Base-by-base conservation (phyloP, 495 filamentous ascomycete species). In the Lentithecium fluviatile region DNA sequence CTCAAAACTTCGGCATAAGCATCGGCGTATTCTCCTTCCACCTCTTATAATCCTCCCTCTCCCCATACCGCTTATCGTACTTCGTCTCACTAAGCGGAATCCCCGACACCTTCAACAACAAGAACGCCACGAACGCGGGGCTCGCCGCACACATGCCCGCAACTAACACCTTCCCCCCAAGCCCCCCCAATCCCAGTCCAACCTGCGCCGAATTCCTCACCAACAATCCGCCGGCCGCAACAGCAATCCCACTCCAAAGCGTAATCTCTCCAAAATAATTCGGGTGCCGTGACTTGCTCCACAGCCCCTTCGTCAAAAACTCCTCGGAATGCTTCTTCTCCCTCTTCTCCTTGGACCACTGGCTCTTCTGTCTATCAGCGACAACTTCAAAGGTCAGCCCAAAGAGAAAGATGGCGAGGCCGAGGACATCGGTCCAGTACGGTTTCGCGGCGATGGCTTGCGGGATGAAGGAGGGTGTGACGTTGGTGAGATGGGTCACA, bases 221-320 rank as follows among this genome's bases (percentile, higher is more conserved):
- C 51, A 88, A 65, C 7, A 83, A 75, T 0, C 82, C 80, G 0
- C 72, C 79, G 15, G 80, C 75, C 0, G 74, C 50, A 8, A 77
- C 75, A 0, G 84, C 82, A 29, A 85, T 79, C 0, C 86, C 85
- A 0, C 77, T 80, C 85, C 85, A 89, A 21, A 88, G 66, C 29
- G 80, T 83, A 13, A 71, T 75, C 68, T 89, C 86, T 2, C 86
- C 86, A 57, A 85, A 84, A 69, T 88, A 88, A 58, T 88, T 87
- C 6, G 85, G 86, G 72, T 84, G 84, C 32, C 82, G 71, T 32
- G 80, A 83, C 66, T 77, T 75, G 7, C 71, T 71, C 83, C 84
- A 87, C 53, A 87, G 60, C 0, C 85, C 84, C 1, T 70, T 65
- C 1, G 81, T 82, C 45, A 87, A 64, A 60, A 88, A 87, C 56